Conservation (phyloP, 2,329 filamentous ascomycete species). For the Botrytis squamosa region DNA sequence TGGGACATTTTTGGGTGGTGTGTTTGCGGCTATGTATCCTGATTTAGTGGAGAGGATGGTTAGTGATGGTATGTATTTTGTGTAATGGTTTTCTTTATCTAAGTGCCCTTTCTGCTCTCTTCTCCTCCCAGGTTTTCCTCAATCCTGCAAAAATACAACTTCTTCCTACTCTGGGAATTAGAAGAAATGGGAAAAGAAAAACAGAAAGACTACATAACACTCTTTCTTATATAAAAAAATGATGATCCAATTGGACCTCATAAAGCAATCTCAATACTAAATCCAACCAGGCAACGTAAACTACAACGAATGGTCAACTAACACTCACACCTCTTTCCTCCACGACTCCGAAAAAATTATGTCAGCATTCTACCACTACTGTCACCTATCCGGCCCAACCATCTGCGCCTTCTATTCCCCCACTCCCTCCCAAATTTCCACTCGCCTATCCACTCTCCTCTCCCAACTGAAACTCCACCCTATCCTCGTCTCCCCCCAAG, state of each 20-base stretch:
- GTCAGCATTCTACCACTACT: conserved; percentile 35
- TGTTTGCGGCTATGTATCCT: conserved; percentile 47
- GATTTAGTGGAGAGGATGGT: conserved; percentile 45
- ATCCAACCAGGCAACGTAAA: conserved; percentile 43
- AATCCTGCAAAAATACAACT: background rate
- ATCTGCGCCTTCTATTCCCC: conserved; percentile 33
- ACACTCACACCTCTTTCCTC: conserved; percentile 46
- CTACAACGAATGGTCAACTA: conserved; percentile 32
- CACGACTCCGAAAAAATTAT: conserved; percentile 37
- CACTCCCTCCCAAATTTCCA: conserved; percentile 30
- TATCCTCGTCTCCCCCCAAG: conserved; percentile 29
- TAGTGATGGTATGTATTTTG: conserved; percentile 28
- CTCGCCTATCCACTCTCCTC: conserved; percentile 41
- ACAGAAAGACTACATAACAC: background rate
- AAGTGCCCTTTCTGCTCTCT: background rate
- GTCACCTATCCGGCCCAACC: conserved; percentile 39
- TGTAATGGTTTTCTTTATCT: background rate
- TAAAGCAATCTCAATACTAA: conserved; percentile 45
- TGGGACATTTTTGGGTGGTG: conserved; percentile 46
- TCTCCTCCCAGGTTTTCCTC: background rate
- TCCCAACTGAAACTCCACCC: conserved; percentile 41
- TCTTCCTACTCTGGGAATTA: background rate
- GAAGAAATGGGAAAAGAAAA: background rate
- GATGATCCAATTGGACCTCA: background rate
- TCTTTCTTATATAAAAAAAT: background rate